Evolutionary conservation across 805 yeast species (phyloP), one percentile per base, ranked within the genome.

Genomic region (Alloascoidea hylecoeti): DNA sequence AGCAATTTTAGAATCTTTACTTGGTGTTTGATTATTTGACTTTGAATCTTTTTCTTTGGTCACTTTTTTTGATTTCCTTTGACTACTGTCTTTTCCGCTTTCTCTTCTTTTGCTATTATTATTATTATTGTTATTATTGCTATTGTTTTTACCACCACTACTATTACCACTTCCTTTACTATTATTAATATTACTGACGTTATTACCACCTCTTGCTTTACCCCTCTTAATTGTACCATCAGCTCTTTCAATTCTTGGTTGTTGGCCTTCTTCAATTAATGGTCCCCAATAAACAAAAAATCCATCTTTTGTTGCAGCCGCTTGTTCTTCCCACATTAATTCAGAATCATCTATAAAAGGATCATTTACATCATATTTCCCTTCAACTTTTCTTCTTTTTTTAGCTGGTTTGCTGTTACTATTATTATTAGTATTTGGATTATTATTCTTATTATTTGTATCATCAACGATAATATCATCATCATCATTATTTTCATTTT

Each of bases 281-380:
- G 95, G 94, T 0, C 99, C 99, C 63, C 86, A 83, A 56, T 77
- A 92, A 0, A 92, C 96, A 47, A 89, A 92, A 53, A 88, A 92
- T 1, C 97, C 98, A 51, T 92, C 97, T 46, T 81, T 81, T 0
- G 96, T 86, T 1, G 89, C 76, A 2, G 89, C 88, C 5, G 94
- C 76, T 49, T 82, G 94, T 55, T 88, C 96, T 57, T 92, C 98
- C 81, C 92, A 81, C 41, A 75, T 70, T 47, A 86, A 62, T 57
- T 92, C 99, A 13, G 84, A 72, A 57, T 92, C 98, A 59, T 92
- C 99, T 41, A 92, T 92, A 51, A 92, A 92, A 2, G 97, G 98
- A 56, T 92, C 99, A 42, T 82, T 77, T 36, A 73, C 65, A 53
- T 92, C 98, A 57, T 92, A 92, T 51, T 83, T 85, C 2, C 96